phyloP scores from a whole-genome alignment of 1,139 yeast genomes.

The Meyerozyma guilliermondii region DNA sequence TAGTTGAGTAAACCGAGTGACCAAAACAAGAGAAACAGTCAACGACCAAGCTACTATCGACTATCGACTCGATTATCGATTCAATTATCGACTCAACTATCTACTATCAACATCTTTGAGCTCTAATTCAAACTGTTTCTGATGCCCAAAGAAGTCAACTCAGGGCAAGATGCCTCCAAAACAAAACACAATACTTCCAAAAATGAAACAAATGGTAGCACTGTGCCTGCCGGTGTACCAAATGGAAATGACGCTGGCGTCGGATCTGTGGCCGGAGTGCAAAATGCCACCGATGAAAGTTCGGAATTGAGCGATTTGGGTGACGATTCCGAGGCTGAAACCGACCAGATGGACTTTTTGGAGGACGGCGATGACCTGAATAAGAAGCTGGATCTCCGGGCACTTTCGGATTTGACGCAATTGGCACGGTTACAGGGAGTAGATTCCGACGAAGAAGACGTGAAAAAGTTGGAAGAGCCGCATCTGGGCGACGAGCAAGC shows the following conservation, averaged over 20 bases:
- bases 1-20: too few species aligned
- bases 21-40: too few species aligned
- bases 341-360: constrained; percentile 64
- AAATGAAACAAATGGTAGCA: too few species aligned
- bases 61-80: too few species aligned
- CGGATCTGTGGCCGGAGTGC: neutral
- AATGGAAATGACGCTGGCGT: neutral
- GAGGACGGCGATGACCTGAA: constrained; percentile 30
- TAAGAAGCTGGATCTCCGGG: constrained; percentile 33
- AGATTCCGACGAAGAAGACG: constrained; percentile 26
- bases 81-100: too few species aligned
- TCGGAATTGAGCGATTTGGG: constrained; percentile 54
- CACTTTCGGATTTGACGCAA: constrained; percentile 36
- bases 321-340: constrained; percentile 73
- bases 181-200: too few species aligned
- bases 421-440: constrained; percentile 38
- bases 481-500: constrained; percentile 2
- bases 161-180: too few species aligned
- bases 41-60: too few species aligned
- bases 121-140: too few species aligned
- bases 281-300: constrained; percentile 30
- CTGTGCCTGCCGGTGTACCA: too few species aligned
- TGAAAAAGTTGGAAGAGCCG: constrained; percentile 11
- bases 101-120: too few species aligned
- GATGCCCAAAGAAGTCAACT: too few species aligned